phyloP scores from a whole-genome alignment of 768 basidiomycete genomes.

The Mycena indigotica region DNA sequence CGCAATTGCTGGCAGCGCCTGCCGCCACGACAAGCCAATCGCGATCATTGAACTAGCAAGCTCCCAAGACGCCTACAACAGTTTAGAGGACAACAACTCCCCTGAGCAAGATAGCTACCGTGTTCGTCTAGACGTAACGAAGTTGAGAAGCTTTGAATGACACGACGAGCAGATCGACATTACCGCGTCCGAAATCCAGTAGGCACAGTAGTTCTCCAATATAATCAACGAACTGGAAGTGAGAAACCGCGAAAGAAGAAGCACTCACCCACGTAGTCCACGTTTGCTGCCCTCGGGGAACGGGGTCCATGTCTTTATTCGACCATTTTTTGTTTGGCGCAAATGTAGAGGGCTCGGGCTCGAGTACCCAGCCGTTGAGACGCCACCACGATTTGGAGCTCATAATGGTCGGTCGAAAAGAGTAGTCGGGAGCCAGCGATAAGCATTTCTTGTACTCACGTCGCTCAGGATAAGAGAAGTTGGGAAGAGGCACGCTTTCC shows the following conservation, averaged over 20 bases:
- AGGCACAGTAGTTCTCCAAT: slow-evolving; percentile 56
- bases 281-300: slow-evolving; percentile 58
- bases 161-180: background rate
- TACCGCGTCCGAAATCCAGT: slow-evolving; percentile 59
- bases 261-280: slow-evolving; percentile 57
- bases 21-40: slow-evolving; percentile 72
- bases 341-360: slow-evolving; percentile 55
- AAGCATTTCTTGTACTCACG: background rate
- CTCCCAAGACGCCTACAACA: slow-evolving; percentile 47
- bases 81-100: too few relatives aligned
- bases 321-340: slow-evolving; percentile 63
- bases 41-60: slow-evolving; percentile 76
- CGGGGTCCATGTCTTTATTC: slow-evolving; percentile 80
- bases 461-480: background rate
- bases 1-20: slow-evolving; percentile 70
- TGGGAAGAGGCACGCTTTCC: background rate
- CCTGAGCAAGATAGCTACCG: too few relatives aligned
- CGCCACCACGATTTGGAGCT: slow-evolving; percentile 28
- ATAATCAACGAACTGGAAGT: background rate
- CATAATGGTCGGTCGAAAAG: background rate
- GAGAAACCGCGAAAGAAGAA: background rate
- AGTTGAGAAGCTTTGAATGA: too few relatives aligned
- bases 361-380: slow-evolving; percentile 50
- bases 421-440: background rate
- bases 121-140: too few relatives aligned